Conservation (phyloP, 2,329 filamentous ascomycete species). For the Aaosphaeria arxii region DNA sequence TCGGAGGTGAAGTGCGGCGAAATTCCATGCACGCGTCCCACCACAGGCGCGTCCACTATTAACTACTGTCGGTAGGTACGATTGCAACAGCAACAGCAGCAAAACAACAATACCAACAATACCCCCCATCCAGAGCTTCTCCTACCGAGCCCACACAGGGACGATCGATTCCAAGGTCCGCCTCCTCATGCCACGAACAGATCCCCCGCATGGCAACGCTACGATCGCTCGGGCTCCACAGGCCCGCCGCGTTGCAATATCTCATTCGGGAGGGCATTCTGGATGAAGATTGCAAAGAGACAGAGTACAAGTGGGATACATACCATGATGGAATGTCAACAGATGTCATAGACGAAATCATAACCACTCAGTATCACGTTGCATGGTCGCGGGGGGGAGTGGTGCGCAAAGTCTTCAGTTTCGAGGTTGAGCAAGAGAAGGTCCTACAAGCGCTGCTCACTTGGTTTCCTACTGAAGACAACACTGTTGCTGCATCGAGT, state of each 20-base stretch:
- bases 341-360: slow-evolving; percentile 69
- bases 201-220: slow-evolving; percentile 73
- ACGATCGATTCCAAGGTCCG: background rate
- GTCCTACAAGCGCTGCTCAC: slow-evolving; percentile 85
- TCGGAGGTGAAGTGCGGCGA: background rate
- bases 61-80: no score
- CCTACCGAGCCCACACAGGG: slow-evolving; percentile 1
- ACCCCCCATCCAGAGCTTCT: slow-evolving; percentile 3
- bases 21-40: background rate
- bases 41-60: no score
- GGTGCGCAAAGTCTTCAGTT: slow-evolving; percentile 81
- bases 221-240: slow-evolving; percentile 86
- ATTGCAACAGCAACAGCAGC: slow-evolving; percentile 1
- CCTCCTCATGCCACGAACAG: slow-evolving; percentile 30
- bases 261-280: slow-evolving; percentile 79
- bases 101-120: background rate
- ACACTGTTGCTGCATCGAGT: slow-evolving; percentile 6
- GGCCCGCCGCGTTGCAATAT: slow-evolving; percentile 78
- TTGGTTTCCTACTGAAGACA: slow-evolving; percentile 61
- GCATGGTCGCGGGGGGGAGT: slow-evolving; percentile 87
- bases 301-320: slow-evolving; percentile 75
- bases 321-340: slow-evolving; percentile 43
- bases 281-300: slow-evolving; percentile 60
- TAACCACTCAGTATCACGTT: slow-evolving; percentile 72
- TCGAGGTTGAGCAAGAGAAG: slow-evolving; percentile 81